Evolutionary conservation across 371 early-diverging fungal species (phyloP), one percentile per base, ranked within the genome.

Genomic region (Mortierella sp.): DNA sequence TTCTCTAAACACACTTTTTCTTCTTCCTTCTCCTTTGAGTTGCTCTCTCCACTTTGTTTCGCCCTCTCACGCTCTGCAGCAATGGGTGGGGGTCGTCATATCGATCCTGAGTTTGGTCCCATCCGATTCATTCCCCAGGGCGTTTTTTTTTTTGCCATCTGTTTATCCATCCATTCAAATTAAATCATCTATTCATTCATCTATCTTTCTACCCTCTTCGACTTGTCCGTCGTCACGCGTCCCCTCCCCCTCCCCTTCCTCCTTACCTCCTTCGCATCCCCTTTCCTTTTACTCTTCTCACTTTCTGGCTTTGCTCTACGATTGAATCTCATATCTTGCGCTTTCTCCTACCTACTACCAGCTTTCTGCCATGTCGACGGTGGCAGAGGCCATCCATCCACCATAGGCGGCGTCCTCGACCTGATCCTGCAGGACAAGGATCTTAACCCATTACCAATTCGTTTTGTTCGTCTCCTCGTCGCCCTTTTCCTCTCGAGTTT

Each of bases 401-500:
- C 23, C 73, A 73, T 53, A 2, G 73, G 73, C 67, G 55, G 30
- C 47, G 68, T 67, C 64, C 64, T 73, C 23, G 73, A 73, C 60
- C 53, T 73, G 56, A 60, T 75, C 12, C 61, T 50, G 6, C 64
- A 58, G 67, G 60, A 62, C 63, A 66, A 66, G 63, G 66, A 69
- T 45, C 59, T 63, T 30, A 64, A 66, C 64, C 48, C 53, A n/a
- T n/a, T n/a, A n/a, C n/a, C 18, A 43, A 52, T 18, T 66, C 70
- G 18, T 28, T 16, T 65, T 70, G 11, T 75, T 75, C 51, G 37
- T 56, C 29, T 72, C 73, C 18, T 26, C 55, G 23, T 37, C 55
- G n/a, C 16, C 68, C 68, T 15, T 43, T 74, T 19, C 74, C 68
- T 0, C 64, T 74, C 30, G 74, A 67, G 65, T 74, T 64, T 57